These are phyloP conservation scores for Psilocybe sp. DNA, from an alignment of 768 basidiomycete genomes.

Conservation along the genomic window DNA sequence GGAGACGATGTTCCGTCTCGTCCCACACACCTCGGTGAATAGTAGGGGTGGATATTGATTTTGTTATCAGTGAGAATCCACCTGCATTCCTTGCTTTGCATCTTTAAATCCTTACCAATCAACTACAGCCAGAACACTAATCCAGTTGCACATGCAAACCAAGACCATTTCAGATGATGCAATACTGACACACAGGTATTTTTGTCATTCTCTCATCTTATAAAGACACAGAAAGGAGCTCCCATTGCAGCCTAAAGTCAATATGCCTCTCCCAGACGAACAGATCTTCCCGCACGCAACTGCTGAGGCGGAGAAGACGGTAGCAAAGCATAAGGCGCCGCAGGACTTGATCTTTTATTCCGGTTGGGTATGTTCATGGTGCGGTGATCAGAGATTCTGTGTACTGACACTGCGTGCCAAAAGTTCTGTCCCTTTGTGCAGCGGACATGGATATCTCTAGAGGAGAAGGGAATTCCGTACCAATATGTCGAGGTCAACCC, in stretches of 20 bases:
- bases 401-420: slow-evolving; percentile 3
- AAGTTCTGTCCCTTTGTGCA: slow-evolving; percentile 62
- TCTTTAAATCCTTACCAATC: too few relatives aligned
- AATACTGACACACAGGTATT: too few relatives aligned
- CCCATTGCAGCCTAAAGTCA: not conserved
- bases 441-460: slow-evolving; percentile 63
- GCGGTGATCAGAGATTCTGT: not conserved
- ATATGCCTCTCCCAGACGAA: slow-evolving; percentile 45
- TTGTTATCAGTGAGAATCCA: too few relatives aligned
- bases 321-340: slow-evolving; percentile 46
- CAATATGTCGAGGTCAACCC: slow-evolving; percentile 69
- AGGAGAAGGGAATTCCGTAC: slow-evolving; percentile 65
- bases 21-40: too few relatives aligned
- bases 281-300: slow-evolving; percentile 61
- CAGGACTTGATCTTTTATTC: slow-evolving; percentile 59
- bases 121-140: too few relatives aligned
- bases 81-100: too few relatives aligned
- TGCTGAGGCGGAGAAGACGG: slow-evolving; percentile 48
- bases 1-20: too few relatives aligned
- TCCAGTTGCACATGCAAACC: too few relatives aligned
- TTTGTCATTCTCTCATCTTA: too few relatives aligned
- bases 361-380: slow-evolving; percentile 47
- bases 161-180: too few relatives aligned
- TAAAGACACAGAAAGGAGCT: too few relatives aligned
- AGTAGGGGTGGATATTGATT: too few relatives aligned